These are phyloP conservation scores for Candida arabinofermentans DNA, from an alignment of 805 yeast species.

Conservation along the genomic window DNA sequence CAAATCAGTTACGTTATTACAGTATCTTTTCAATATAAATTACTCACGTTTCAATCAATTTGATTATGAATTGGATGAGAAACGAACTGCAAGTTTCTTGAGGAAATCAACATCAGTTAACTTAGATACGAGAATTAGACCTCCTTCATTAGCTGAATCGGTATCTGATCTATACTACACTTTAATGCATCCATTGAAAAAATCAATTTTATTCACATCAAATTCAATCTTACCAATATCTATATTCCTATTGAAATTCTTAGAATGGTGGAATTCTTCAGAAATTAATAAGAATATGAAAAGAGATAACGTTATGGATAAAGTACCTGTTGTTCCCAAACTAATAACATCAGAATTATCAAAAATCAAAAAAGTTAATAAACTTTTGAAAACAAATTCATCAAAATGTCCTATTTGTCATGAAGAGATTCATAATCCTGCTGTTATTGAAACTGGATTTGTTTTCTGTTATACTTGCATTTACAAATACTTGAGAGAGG, in stretches of 20 bases:
- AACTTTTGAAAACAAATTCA: slow-evolving; percentile 25
- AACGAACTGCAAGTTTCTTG: slow-evolving; percentile 11
- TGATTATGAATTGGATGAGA: slow-evolving; percentile 43
- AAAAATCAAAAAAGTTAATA: slow-evolving; percentile 10
- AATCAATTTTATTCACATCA: slow-evolving; percentile 24
- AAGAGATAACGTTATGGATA: slow-evolving; percentile 34
- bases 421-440: slow-evolving; percentile 65
- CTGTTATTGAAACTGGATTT: slow-evolving; percentile 86
- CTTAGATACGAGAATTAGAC: slow-evolving; percentile 33
- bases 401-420: slow-evolving; percentile 67
- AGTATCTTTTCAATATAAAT: slow-evolving; percentile 56
- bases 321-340: slow-evolving; percentile 29
- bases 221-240: slow-evolving; percentile 69
- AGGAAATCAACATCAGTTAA: slow-evolving; percentile 5
- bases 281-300: slow-evolving; percentile 57
- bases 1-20: slow-evolving; percentile 60
- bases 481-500: slow-evolving; percentile 53
- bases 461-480: slow-evolving; percentile 90
- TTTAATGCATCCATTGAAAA: slow-evolving; percentile 21
- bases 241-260: slow-evolving; percentile 73
- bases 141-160: slow-evolving; percentile 39
- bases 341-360: slow-evolving; percentile 12
- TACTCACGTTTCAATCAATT: slow-evolving; percentile 57
- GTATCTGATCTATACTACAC: slow-evolving; percentile 16
- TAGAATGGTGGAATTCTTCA: slow-evolving; percentile 91